Conservation (phyloP, 495 filamentous ascomycete species). For the Xylaria intraflava region DNA sequence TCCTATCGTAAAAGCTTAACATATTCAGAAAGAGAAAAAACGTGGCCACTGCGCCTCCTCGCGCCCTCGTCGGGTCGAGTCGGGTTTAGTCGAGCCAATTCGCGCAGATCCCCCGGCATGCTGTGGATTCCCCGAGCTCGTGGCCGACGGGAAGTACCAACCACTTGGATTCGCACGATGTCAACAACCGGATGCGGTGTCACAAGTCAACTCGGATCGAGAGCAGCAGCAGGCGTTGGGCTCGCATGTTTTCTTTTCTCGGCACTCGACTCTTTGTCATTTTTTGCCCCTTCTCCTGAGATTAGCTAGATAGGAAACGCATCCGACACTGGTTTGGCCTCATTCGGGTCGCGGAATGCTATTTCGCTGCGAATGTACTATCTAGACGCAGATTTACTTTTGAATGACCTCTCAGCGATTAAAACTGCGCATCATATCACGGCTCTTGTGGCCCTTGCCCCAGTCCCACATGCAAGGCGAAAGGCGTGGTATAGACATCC, state of each 20-base stretch:
- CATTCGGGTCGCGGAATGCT: not conserved
- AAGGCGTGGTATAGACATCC: not conserved
- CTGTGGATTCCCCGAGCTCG: not conserved
- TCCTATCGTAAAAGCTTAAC: not conserved
- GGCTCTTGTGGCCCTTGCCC: not conserved
- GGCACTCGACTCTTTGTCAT: not conserved
- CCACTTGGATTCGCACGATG: conserved; percentile 7
- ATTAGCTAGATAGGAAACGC: not conserved
- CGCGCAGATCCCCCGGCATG: not conserved
- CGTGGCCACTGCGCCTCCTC: not conserved
- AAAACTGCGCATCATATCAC: not conserved
- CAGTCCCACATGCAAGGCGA: not conserved
- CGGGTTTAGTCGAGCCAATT: not conserved
- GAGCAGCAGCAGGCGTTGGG: not conserved
- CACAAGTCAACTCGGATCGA: not conserved
- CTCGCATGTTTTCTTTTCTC: not conserved
- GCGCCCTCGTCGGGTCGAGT: not conserved
- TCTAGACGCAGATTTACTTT: not conserved
- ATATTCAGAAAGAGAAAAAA: not conserved
- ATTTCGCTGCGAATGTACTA: not conserved
- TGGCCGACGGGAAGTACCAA: conserved; percentile 2
- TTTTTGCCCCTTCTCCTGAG: not conserved
- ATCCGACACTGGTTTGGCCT: not conserved
- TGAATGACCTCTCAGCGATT: not conserved
- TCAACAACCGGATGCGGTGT: conserved; percentile 1